Evolutionary conservation across 2,329 filamentous ascomycete species (phyloP).

Genomic region (Penicillium sp.): DNA sequence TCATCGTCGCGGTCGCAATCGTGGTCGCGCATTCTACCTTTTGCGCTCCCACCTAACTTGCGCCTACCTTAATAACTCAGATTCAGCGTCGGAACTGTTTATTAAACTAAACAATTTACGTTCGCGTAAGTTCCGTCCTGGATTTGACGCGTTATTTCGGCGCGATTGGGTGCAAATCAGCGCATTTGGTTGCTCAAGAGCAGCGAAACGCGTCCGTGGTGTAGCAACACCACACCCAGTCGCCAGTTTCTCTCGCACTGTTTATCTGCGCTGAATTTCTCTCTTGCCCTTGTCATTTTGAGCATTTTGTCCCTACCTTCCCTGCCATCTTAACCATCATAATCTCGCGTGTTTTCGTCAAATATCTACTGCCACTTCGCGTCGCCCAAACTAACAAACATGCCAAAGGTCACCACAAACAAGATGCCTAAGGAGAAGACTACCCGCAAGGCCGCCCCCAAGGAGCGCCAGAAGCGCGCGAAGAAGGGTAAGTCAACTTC

Average conservation of each 20-base stretch:
- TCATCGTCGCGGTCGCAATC: slow-evolving; percentile 15
- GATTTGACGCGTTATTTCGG: background rate
- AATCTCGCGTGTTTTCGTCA: background rate
- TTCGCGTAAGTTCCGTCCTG: background rate
- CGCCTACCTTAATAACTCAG: slow-evolving; percentile 2
- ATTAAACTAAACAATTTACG: background rate
- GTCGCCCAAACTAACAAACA: background rate
- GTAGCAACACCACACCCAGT: background rate
- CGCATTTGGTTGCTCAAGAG: background rate
- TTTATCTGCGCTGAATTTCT: background rate
- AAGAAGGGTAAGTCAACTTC: slow-evolving; percentile 64
- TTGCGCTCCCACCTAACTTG: slow-evolving; percentile 8
- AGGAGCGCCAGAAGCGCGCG: slow-evolving; percentile 60
- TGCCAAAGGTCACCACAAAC: slow-evolving; percentile 6
- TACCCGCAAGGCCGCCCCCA: slow-evolving; percentile 54
- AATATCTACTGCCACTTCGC: background rate
- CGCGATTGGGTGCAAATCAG: background rate
- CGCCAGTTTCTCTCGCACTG: too few species aligned
- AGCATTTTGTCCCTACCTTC: background rate
- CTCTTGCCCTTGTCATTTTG: background rate
- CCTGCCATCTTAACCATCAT: background rate
- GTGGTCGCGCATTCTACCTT: slow-evolving; percentile 11
- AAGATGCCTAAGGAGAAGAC: slow-evolving; percentile 70
- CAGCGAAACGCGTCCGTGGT: background rate
- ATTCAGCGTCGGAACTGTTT: background rate